Evolutionary conservation across 176 grass and related monocot genomes (phyloP), one percentile per base, ranked within the genome.

Genomic region (Saccharum officinarum): DNA sequence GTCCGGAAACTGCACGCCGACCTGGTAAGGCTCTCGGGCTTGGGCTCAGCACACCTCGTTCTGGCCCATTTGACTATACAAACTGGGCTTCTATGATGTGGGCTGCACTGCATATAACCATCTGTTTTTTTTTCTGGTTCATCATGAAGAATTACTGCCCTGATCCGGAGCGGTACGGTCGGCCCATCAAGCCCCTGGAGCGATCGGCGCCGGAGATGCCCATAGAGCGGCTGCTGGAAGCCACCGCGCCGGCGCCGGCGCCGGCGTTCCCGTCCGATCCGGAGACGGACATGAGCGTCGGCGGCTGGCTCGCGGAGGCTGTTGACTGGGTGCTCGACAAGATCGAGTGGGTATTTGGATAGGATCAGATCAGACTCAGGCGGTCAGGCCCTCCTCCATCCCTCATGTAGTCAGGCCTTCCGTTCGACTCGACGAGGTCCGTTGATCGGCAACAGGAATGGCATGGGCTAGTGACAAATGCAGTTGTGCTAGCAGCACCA

Each of bases 1-100:
- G 92, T 94, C 18, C 80, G 86, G 37, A 93, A 86, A 80, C 90
- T 97, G 92, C 95, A 97, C 76, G 92, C 92, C 68, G 89, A 88
- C 39, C 84, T 89, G 92, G 90, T 90, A 76, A 50, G 10, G 2
- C 20, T 28, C 8, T 41, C 10, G 37, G 14, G 61, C 23, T 44
- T 42, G 47, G 73, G 46, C 52, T 22, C 16, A n/a, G 1, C 5
- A 0, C 6, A 8, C 23, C 52, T 13, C 8, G 10, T 3, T 0
- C 28, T 28, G 28, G 28, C 28, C 28, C 28, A 28, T 28, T 28
- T 28, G 28, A 28, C 28, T 28, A 28, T 28, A 28, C 28, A 28
- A 28, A 28, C 7, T 4, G 8, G 60, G 62, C 61, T 28, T 5
- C 8, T 0, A 1, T 50, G 47, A 50, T 6, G 0, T 16, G 47